phyloP scores from a whole-genome alignment of 2,329 filamentous ascomycete species.

The Monosporascus sp. region DNA sequence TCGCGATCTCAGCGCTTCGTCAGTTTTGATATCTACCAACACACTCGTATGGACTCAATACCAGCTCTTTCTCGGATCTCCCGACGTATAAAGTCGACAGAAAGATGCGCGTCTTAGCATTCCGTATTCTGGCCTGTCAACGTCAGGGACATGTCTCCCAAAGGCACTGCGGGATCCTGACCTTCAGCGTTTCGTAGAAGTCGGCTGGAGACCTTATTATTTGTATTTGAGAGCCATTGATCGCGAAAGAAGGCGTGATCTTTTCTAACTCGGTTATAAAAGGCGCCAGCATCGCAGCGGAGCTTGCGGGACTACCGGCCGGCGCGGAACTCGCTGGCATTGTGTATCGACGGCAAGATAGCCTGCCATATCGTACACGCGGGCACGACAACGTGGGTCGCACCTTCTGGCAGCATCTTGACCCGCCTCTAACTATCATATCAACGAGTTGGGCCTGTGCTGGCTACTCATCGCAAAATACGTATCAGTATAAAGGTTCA shows the following conservation, averaged over 20 bases:
- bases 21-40: conserved; percentile 4
- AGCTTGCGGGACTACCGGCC: conserved; percentile 21
- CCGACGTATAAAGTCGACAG: conserved; percentile 97
- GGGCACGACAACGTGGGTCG: conserved; percentile 19
- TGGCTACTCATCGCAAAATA: background rate
- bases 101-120: conserved; percentile 76
- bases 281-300: conserved; percentile 43
- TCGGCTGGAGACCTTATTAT: conserved; percentile 78
- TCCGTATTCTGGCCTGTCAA: conserved; percentile 68
- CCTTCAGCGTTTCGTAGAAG: conserved; percentile 90
- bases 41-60: conserved; percentile 30
- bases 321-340: conserved; percentile 26
- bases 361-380: conserved; percentile 17
- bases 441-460: background rate
- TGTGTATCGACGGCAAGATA: conserved; percentile 38
- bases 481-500: background rate
- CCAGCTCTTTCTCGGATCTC: conserved; percentile 83
- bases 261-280: conserved; percentile 73
- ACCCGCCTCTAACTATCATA: conserved; percentile 25
- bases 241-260: conserved; percentile 84
- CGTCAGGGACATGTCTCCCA: conserved; percentile 3
- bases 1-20: conserved; percentile 54
- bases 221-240: conserved; percentile 73
- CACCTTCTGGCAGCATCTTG: conserved; percentile 22
- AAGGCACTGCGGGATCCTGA: conserved; percentile 26